Percentiles rank a stretch among this genome's conserved stretches.
These are phyloP conservation scores for Debaryomyces fabryi DNA, from an alignment of 1,139 yeast species.

Conservation along the genomic window DNA sequence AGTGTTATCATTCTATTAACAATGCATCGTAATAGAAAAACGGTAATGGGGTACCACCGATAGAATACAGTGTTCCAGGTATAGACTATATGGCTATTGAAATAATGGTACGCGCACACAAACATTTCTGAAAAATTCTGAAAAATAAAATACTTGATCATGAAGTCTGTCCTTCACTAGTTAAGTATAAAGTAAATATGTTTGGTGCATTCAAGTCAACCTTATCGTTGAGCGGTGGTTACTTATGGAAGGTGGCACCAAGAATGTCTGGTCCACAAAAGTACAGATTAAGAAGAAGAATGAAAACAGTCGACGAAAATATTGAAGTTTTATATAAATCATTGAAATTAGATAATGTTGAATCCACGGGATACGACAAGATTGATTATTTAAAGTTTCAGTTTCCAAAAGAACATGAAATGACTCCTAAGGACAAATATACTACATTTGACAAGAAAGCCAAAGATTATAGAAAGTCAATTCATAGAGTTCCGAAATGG, in stretches of 20 bases:
- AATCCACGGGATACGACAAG: constrained; percentile 51
- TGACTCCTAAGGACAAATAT: constrained; percentile 83
- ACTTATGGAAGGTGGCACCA: constrained; percentile 72
- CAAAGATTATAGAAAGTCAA: constrained; percentile 81
- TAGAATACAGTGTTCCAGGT: neutral
- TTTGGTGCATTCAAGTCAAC: constrained; percentile 82
- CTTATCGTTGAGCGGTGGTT: constrained; percentile 70
- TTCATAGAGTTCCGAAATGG: constrained; percentile 88
- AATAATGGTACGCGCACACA: constrained; percentile 3
- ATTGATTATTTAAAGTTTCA: constrained; percentile 56
- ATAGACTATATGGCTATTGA: no score
- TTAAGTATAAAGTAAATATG: constrained; percentile 40
- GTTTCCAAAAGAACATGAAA: constrained; percentile 79
- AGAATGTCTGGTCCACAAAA: constrained; percentile 83
- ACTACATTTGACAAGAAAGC: constrained; percentile 79
- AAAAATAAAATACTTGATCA: constrained; percentile 1
- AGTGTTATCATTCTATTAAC: no score
- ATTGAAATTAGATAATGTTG: constrained; percentile 39
- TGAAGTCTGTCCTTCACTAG: neutral
- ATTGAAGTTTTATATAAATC: constrained; percentile 72
- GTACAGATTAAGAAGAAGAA: constrained; percentile 77
- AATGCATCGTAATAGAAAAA: neutral
- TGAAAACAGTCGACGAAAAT: constrained; percentile 79
- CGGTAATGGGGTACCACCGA: neutral
- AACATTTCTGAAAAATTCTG: constrained; percentile 4